A percentile compares a stretch with the other conserved stretches of the same genome.
Conservation (phyloP, 176 grass and related monocot genomes). For the Neostapfia colusana region DNA sequence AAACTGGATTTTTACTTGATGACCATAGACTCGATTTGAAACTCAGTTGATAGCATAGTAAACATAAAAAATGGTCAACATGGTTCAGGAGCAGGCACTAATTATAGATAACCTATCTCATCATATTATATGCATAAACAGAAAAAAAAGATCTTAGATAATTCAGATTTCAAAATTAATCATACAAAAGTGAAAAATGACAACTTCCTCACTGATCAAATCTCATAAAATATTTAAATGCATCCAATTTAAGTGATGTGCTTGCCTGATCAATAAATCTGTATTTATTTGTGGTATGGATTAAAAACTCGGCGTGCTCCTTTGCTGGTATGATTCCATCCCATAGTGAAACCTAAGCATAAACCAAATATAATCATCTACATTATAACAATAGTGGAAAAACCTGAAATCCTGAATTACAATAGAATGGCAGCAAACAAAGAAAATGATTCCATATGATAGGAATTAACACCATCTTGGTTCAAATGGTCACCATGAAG, state of each 20-base stretch:
- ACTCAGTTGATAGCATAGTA: not conserved
- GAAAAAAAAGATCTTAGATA: not conserved
- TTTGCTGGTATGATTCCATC: slow-evolving; percentile 98
- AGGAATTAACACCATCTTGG: not conserved
- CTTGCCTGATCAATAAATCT: slow-evolving; percentile 94
- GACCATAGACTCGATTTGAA: not conserved
- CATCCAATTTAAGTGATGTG: slow-evolving; percentile 3
- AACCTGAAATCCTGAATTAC: not conserved
- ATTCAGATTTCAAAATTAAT: not conserved
- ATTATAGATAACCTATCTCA: not conserved
- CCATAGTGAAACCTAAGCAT: slow-evolving; percentile 85
- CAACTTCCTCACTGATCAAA: not conserved
- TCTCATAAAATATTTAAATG: not conserved
- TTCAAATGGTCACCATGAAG: not conserved
- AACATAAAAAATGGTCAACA: not conserved
- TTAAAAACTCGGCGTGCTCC: slow-evolving; percentile 83
- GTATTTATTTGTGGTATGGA: slow-evolving; percentile 98
- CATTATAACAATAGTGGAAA: not conserved
- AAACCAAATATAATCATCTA: slow-evolving; percentile 10
- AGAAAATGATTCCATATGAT: not conserved
- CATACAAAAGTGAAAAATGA: slow-evolving; percentile 2
- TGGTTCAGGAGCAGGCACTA: not conserved
- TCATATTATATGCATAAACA: not conserved
- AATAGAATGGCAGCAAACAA: not conserved
- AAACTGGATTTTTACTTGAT: no score